phyloP scores from a whole-genome alignment of 2,329 filamentous ascomycete genomes.

The Cladobotryum mycophilum region DNA sequence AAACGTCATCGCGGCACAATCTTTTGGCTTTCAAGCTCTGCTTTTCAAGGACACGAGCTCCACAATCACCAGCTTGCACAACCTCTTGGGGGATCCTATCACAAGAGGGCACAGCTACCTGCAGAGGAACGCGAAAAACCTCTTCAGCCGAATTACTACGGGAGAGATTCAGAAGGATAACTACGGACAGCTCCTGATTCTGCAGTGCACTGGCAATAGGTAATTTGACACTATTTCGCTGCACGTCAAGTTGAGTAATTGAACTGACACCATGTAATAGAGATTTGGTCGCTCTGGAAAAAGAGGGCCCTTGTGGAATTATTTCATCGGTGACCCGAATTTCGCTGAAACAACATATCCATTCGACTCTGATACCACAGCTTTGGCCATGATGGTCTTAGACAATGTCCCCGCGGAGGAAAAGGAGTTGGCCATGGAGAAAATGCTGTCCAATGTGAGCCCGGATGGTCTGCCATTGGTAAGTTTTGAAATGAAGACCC shows the following conservation, averaged over 20 bases:
- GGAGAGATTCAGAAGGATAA: constrained; percentile 5
- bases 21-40: not conserved
- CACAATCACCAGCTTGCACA: not conserved
- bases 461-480: constrained; percentile 7
- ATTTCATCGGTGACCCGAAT: constrained; percentile 2
- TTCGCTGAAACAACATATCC: constrained; percentile 1
- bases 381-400: constrained; percentile 2
- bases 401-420: not conserved
- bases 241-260: not conserved
- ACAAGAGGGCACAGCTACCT: not conserved
- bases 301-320: constrained; percentile 1
- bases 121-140: not conserved
- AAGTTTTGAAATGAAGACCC: not conserved
- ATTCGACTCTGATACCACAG: constrained; percentile 7
- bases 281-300: constrained; percentile 2
- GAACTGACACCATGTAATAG: not conserved
- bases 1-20: constrained; percentile 1
- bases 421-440: constrained; percentile 3
- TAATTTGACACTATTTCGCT: not conserved
- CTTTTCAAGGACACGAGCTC: not conserved
- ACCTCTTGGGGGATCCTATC: not conserved
- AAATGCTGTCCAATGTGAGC: not conserved
- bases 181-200: constrained; percentile 2
- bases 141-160: not conserved
- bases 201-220: not conserved